Evolutionary conservation across 1,284 basidiomycete genomes (phyloP), one percentile per base, ranked within the genome.

Genomic region (Cutaneotrichosporon sp.): DNA sequence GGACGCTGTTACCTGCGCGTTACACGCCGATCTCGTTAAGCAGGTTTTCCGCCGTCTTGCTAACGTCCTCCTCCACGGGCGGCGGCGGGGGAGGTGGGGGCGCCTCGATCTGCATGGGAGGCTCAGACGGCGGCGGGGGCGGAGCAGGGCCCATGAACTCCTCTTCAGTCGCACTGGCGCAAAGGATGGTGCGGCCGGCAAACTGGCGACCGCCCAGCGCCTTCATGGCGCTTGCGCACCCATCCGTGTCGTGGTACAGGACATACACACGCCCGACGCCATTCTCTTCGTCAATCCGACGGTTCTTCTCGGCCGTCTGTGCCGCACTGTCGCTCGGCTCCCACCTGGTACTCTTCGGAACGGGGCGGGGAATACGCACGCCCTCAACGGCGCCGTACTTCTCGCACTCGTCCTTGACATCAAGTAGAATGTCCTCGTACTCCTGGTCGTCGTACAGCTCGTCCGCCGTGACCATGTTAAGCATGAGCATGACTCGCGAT

Each of bases 381-480:
- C 93, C 90, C 59, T 88, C 85, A 33, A 97, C 85, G 10, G 73
- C 67, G 15, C 93, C 93, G 69, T 86, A 92, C 67, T 83, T 87
- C 15, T 79, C 78, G 48, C 89, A 92, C 76, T 99, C 94, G 60
- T 94, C 89, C 64, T 87, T 88, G 68, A 98, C 85, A 72, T 99
- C 94, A 68, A 96, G 91, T 59, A 90, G 84, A 52, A 99, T 84
- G 64, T 99, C 94, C 17, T 83, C 83, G 70, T 96, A 99, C 68
- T 98, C 94, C 58, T 85, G 79, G 72, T 97, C 94, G 68, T 93
- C 86, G 22, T 82, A 76, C 51, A 99, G 81, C 70, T 99, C 94
- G 52, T 98, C 94, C 3, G 89, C 76, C 0, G 89, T 90, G 59
- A 99, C 92, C 96, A 98, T 98, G 81, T 98, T 99, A 68, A 99